Percentiles rank a stretch among this genome's conserved stretches.
phyloP scores from a whole-genome alignment of 2,329 filamentous ascomycete genomes.

The Phyllosticta capitalensis region DNA sequence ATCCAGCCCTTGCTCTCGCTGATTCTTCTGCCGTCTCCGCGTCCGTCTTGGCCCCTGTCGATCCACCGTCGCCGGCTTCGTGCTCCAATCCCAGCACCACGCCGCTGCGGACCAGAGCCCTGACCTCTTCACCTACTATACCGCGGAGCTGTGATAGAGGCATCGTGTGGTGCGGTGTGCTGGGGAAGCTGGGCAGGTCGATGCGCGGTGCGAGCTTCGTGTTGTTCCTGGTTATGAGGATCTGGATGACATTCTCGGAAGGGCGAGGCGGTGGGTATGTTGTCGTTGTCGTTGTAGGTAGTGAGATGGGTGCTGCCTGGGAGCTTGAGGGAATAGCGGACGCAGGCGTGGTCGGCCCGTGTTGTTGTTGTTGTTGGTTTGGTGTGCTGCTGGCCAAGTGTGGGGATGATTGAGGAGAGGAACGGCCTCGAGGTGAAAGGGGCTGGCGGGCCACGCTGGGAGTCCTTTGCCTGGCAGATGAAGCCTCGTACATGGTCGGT shows the following conservation, averaged over 20 bases:
- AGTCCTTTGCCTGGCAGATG: neutral
- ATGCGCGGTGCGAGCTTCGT: slow-evolving; percentile 7
- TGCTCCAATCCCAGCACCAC: neutral
- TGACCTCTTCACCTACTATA: neutral
- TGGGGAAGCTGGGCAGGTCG: slow-evolving; percentile 6
- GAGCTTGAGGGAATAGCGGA: neutral
- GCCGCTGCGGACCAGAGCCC: neutral
- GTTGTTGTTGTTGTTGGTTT: neutral
- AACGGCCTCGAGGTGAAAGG: neutral
- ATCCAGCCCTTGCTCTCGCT: neutral
- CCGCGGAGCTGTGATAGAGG: neutral
- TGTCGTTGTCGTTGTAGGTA: neutral
- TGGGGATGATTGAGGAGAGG: neutral
- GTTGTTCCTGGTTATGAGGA: slow-evolving; percentile 8
- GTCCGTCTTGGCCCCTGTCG: neutral
- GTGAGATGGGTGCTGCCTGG: neutral
- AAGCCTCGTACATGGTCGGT: neutral
- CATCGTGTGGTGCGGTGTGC: slow-evolving; percentile 8
- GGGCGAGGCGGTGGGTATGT: slow-evolving; percentile 1
- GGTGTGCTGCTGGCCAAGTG: neutral
- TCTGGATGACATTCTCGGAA: slow-evolving; percentile 7
- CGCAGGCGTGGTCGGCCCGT: neutral
- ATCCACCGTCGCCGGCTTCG: neutral
- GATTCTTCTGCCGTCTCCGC: neutral
- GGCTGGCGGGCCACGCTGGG: neutral